Evolutionary conservation across 345 rosid species (phyloP).

Genomic region (Gossypium sturtianum): DNA sequence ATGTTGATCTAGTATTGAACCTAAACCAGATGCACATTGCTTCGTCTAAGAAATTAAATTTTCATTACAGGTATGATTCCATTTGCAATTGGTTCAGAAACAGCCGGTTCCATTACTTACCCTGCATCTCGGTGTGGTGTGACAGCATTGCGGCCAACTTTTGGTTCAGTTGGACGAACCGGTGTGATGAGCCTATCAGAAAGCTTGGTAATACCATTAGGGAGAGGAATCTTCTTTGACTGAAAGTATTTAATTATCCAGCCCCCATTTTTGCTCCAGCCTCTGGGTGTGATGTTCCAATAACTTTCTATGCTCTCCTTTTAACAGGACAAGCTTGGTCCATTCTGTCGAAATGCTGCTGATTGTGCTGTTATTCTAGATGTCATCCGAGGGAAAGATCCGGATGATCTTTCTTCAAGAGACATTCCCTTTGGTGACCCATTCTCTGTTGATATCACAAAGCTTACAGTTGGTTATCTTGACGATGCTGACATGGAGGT

Average conservation of each 20-base stretch:
- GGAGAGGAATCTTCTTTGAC: not conserved
- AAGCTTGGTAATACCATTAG: slow-evolving; percentile 24
- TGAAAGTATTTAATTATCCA: not conserved
- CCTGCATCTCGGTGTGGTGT: slow-evolving; percentile 49
- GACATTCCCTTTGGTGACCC: slow-evolving; percentile 62
- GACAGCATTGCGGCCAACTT: not conserved
- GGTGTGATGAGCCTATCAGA: slow-evolving; percentile 31
- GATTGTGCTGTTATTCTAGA: slow-evolving; percentile 69
- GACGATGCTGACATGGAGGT: slow-evolving; percentile 94
- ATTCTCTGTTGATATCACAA: slow-evolving; percentile 63
- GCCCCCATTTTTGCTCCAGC: not conserved
- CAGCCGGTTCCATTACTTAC: slow-evolving; percentile 78
- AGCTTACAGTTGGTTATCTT: slow-evolving; percentile 74
- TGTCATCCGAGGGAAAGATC: slow-evolving; percentile 68
- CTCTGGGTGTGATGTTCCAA: slow-evolving; percentile 15
- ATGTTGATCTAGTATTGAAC: not conserved
- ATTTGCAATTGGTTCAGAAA: slow-evolving; percentile 92
- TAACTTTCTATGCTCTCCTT: not conserved
- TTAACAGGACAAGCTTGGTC: slow-evolving; percentile 67
- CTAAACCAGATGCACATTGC: not conserved
- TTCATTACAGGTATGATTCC: slow-evolving; percentile 57
- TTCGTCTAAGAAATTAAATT: not conserved
- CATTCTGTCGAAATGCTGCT: slow-evolving; percentile 60
- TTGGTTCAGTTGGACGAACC: not conserved
- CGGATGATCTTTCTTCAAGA: slow-evolving; percentile 70